Base-by-base conservation (phyloP, 805 yeast species). In the Candida silvatica region DNA sequence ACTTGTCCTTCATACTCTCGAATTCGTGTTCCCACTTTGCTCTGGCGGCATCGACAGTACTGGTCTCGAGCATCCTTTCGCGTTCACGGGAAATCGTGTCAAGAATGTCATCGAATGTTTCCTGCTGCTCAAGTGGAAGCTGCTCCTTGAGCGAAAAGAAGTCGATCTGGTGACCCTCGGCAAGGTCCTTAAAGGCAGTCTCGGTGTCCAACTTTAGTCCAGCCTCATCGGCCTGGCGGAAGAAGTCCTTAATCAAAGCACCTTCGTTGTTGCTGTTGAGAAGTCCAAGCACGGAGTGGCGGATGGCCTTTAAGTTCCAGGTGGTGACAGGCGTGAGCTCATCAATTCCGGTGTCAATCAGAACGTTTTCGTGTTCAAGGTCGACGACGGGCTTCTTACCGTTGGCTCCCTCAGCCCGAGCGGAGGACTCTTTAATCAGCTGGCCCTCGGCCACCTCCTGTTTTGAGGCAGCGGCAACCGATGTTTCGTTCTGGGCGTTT, bases 1-100 rank as follows among this genome's bases (percentile, higher is more conserved):
- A 54, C 34, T 54, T 56, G 39, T 54, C 61, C 37, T 53, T 56
- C 18, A 54, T 35, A 22, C 43, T 48, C 47, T 85, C 94, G 46
- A 73, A 80, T 43, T 79, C 88, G 45, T 77, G 79, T 52, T 75
- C 79, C 98, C 98, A 90, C 54, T 83, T 80, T 48, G 80, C 85
- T 42, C 73, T 75, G 1, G 97, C 94, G 1, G 90, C 88, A 43
- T 82, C 88, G 2, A 83, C 65, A 3, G 95, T 90, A 39, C 81
- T 70, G 15, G 74, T 63, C 57, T 92, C 98, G 22, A 92, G 54
- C 20, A 70, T 70, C 31, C 72, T 63, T 55, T 92, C 96, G 52
- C 98, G 74, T 18, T 73, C 74, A 37, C 71, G 73, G 45, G 92
- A 88, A 45, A 80, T 73, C 2, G 66, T 56, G 42, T 86, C 88